Conservation (phyloP, 805 yeast genomes). For the Kazachstania bromeliacearum region DNA sequence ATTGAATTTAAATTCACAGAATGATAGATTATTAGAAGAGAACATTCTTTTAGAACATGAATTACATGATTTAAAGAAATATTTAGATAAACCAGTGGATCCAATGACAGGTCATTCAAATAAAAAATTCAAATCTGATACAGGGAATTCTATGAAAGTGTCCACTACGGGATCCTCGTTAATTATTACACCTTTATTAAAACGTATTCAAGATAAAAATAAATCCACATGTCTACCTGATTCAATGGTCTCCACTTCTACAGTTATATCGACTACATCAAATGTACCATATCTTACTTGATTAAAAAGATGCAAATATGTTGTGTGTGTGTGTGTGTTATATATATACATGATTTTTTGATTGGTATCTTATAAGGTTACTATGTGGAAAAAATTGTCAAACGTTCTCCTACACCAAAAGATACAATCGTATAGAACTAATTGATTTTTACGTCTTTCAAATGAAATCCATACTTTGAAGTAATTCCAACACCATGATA, state of each 20-base stretch:
- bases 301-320: too few species aligned
- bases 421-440: slow-evolving; percentile 22
- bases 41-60: slow-evolving; percentile 18
- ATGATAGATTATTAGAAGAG: slow-evolving; percentile 13
- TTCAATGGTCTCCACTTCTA: too few species aligned
- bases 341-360: too few species aligned
- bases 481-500: slow-evolving; percentile 19
- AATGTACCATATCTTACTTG: too few species aligned
- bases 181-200: not conserved
- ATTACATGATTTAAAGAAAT: slow-evolving; percentile 7
- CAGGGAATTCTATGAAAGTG: slow-evolving; percentile 1
- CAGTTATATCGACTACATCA: too few species aligned
- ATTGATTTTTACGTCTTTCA: slow-evolving; percentile 22
- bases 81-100: not conserved
- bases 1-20: slow-evolving; percentile 7
- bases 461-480: slow-evolving; percentile 20
- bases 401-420: slow-evolving; percentile 19
- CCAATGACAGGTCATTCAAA: not conserved
- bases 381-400: not conserved
- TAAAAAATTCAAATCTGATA: not conserved
- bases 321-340: too few species aligned
- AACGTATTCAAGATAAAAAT: too few species aligned
- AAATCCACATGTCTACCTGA: too few species aligned
- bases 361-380: too few species aligned
- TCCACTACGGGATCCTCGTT: slow-evolving; percentile 6